Base-by-base conservation (phyloP, 192 early-diverging fungal genomes). In the Mycoemilia scoparia region DNA sequence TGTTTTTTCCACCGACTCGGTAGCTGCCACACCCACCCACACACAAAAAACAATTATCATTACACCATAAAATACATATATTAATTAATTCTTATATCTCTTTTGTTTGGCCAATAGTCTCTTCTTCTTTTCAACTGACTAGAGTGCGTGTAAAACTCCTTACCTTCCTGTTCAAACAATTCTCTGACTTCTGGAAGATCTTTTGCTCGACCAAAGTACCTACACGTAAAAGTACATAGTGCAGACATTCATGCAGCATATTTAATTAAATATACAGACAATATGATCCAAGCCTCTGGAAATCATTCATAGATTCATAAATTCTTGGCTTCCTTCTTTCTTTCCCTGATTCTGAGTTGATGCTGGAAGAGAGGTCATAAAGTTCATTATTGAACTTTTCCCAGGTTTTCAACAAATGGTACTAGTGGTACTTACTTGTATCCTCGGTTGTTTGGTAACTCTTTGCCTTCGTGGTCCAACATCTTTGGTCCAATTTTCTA, bases 161-260 rank as follows among this genome's bases (percentile, higher is more conserved):
- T 56, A 84, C 79, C 62, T 51, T 75, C 57, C 49, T 75, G 56
- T 32, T 84, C 83, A 50, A 97, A 80, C 30, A 95, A 51, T 50
- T 98, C 88, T 44, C 75, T 74, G 27, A 98, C 88, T 18, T 84
- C 90, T 0, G 87, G 87, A 32, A 98, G 63, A 32, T 93, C 82
- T 41, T 77, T 84, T 31, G 93, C 90, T 18, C 87, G 77, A 6
- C 93, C 90, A 74, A 96, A 98, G 50, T 95, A 97, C 51, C 63
- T 69, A 16, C 17, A 17, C 27, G 25, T 5, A 30, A 7, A 22
- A 7, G n/a, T n/a, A n/a, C n/a, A n/a, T 37, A 8, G 4, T 20
- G 19, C 30, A 41, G 27, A 14, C 24, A 25, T 33, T 14, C n/a
- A 21, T 11, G 7, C 10, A 21, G 37, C 9, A 12, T 21, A 12